Percentiles rank a stretch among this genome's conserved stretches.
phyloP scores from a whole-genome alignment of 192 early-diverging fungal genomes.

The Chytriomyces confervae region DNA sequence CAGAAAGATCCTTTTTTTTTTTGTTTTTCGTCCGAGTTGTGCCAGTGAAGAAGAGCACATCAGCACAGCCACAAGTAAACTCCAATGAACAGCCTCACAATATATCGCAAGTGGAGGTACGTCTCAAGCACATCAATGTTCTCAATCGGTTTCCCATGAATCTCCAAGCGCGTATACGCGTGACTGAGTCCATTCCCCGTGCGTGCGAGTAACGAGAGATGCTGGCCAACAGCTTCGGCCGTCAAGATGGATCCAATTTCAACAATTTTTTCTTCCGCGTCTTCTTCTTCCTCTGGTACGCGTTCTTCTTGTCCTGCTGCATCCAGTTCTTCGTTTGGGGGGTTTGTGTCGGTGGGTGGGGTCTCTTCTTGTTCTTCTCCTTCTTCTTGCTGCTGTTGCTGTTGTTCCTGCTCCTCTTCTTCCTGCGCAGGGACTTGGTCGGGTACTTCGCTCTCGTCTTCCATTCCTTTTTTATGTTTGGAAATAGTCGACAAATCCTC shows the following conservation, averaged over 20 bases:
- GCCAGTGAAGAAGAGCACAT: too few species aligned
- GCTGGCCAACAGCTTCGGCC: conserved; percentile 41
- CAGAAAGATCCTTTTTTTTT: conserved; percentile 48
- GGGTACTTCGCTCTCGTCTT: too few species aligned
- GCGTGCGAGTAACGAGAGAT: conserved; percentile 56
- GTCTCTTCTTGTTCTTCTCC: too few species aligned
- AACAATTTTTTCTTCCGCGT: conserved; percentile 28
- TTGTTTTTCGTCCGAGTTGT: too few species aligned
- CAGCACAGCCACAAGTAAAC: too few species aligned
- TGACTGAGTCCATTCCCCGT: conserved; percentile 60
- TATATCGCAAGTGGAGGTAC: conserved; percentile 58
- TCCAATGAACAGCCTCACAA: conserved; percentile 27
- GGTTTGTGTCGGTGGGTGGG: too few species aligned
- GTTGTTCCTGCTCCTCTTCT: too few species aligned
- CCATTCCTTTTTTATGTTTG: too few species aligned
- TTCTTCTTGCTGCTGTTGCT: too few species aligned
- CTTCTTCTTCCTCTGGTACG: conserved; percentile 19
- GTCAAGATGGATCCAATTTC: conserved; percentile 34
- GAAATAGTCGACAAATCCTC: too few species aligned
- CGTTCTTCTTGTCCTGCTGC: not conserved
- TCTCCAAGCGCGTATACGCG: conserved; percentile 60
- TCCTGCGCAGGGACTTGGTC: too few species aligned
- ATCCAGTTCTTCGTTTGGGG: not conserved
- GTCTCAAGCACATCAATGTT: conserved; percentile 49
- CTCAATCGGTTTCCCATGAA: conserved; percentile 48